Percentiles rank a stretch among this genome's conserved stretches.
Conservation (phyloP, 1,284 basidiomycete species). For the Microbotryum violaceum region DNA sequence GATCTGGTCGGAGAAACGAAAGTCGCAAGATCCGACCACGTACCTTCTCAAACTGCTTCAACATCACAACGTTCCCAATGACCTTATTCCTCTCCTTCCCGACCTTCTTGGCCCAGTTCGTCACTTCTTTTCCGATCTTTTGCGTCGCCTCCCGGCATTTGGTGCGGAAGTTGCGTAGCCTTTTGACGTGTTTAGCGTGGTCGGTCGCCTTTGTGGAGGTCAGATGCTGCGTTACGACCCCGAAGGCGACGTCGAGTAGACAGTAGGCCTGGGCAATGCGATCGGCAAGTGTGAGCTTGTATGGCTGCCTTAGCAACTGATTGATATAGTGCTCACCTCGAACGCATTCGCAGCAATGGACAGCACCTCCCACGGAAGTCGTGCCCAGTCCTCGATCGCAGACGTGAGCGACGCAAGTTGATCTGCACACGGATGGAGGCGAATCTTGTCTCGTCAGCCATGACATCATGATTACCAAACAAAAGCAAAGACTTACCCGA, state of each 20-base stretch:
- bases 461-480: constrained; percentile 2
- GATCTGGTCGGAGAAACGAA: background rate
- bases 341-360: constrained; percentile 63
- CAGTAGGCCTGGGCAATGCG: constrained; percentile 20
- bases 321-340: constrained; percentile 48
- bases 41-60: constrained; percentile 13
- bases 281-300: background rate
- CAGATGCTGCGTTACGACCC: constrained; percentile 11
- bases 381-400: constrained; percentile 18
- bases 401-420: constrained; percentile 20
- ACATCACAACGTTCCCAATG: background rate
- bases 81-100: constrained; percentile 23
- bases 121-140: constrained; percentile 14
- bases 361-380: constrained; percentile 51
- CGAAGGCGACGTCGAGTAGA: constrained; percentile 30
- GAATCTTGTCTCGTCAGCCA: constrained; percentile 35
- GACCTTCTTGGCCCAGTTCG: constrained; percentile 22
- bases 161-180: constrained; percentile 17
- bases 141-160: constrained; percentile 14
- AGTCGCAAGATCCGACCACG: background rate
- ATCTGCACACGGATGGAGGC: constrained; percentile 9
- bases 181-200: constrained; percentile 25
- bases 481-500: constrained; percentile 46
- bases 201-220: constrained; percentile 10
- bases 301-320: background rate